Percentiles rank a stretch among this genome's conserved stretches.
Evolutionary conservation across 139 green algal genomes (phyloP).

Genomic region (Auxenochlorella protothecoides): DNA sequence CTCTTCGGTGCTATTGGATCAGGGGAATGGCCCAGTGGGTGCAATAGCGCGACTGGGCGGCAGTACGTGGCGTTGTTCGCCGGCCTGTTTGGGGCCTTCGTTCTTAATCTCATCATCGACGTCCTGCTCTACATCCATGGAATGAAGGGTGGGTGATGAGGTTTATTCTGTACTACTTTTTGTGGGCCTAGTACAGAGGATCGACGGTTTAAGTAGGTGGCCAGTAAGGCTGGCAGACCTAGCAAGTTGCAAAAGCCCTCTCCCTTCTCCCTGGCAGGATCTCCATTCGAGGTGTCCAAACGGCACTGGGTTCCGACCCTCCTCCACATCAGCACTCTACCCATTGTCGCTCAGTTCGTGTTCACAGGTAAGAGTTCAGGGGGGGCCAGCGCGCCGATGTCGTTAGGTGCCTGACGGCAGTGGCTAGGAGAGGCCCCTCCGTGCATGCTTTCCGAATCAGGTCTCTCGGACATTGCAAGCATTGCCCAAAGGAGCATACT

Average conservation of each 20-base stretch:
- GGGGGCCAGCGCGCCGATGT: too few relatives aligned
- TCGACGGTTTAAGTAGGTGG: background rate
- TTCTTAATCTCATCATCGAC: constrained; percentile 11
- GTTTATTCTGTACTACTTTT: background rate
- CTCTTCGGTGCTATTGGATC: constrained; percentile 4
- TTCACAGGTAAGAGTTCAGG: background rate
- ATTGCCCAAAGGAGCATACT: too few relatives aligned
- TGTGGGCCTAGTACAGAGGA: too few relatives aligned
- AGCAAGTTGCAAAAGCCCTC: background rate
- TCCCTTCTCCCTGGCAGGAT: constrained; percentile 5
- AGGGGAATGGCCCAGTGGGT: background rate
- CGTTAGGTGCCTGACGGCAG: background rate
- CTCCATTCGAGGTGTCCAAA: constrained; percentile 28
- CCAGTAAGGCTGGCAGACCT: background rate
- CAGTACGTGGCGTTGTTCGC: constrained; percentile 12
- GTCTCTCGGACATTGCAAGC: too few relatives aligned
- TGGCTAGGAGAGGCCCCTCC: too few relatives aligned
- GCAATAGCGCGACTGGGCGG: constrained; percentile 3
- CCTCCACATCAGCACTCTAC: constrained; percentile 19
- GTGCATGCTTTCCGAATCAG: too few relatives aligned
- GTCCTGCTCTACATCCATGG: background rate
- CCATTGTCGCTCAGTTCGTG: constrained; percentile 6
- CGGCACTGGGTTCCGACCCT: constrained; percentile 17
- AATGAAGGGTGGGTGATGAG: background rate
- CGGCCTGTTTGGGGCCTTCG: constrained; percentile 16